Evolutionary conservation across 108 stramenopile species (phyloP).

Genomic region (Licmophora abbreviata): DNA sequence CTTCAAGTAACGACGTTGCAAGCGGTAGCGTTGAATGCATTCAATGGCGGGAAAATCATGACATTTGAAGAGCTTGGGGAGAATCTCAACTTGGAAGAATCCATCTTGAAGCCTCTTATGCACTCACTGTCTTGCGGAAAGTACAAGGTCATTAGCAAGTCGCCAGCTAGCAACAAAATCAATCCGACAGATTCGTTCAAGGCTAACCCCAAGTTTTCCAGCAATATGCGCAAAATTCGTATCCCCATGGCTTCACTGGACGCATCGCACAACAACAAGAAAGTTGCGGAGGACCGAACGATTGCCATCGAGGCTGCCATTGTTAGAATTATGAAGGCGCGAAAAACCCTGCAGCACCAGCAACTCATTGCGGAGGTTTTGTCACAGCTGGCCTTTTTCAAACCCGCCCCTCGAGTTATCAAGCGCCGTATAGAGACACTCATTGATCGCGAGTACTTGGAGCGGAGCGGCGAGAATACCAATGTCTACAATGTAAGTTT

Average conservation of each 20-base stretch:
- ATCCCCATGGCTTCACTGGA: conserved; percentile 99
- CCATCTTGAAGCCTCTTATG: conserved; percentile 90
- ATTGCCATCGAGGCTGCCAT: conserved; percentile 98
- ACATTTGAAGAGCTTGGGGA: conserved; percentile 63
- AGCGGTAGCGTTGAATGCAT: conserved; percentile 81
- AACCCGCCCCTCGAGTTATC: conserved; percentile 91
- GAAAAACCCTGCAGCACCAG: conserved; percentile 95
- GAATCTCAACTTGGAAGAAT: conserved; percentile 79
- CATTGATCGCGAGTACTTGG: conserved; percentile 95
- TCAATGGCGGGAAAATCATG: conserved; percentile 68
- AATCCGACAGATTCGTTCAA: conserved; percentile 80
- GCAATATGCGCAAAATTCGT: conserved; percentile 91
- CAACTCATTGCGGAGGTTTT: conserved; percentile 95
- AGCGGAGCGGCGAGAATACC: conserved; percentile 78
- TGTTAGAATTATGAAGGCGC: conserved; percentile 99
- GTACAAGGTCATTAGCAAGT: conserved; percentile 90
- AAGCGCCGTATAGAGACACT: conserved; percentile 93
- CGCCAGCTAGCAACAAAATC: conserved; percentile 82
- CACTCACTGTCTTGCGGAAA: conserved; percentile 98
- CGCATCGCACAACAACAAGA: conserved; percentile 90
- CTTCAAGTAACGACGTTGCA: conserved; percentile 95
- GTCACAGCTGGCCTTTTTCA: conserved; percentile 95
- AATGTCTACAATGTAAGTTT: conserved; percentile 84
- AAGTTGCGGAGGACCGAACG: conserved; percentile 95
- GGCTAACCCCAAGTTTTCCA: conserved; percentile 83